Base-by-base conservation (phyloP, 495 filamentous ascomycete species). In the Aspergillus leporis region DNA sequence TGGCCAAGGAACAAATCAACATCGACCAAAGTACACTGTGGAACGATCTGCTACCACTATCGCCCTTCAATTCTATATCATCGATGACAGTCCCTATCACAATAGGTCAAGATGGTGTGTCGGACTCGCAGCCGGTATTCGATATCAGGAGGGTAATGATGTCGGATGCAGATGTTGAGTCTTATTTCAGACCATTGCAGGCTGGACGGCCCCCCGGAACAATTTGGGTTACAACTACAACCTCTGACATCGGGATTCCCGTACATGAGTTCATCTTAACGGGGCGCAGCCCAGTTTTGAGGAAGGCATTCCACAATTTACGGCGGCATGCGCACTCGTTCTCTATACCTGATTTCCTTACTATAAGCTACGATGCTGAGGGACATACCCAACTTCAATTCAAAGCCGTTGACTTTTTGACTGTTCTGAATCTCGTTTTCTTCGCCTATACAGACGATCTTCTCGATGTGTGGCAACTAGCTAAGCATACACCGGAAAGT, bases 391-490 rank as follows among this genome's bases (percentile, higher is more conserved):
- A 85, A 12, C 67, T 93, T 8, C 72, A 78, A 16, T 84, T 96
- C 21, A 75, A 82, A 41, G 86, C 81, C 10, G 59, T 92, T 22
- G 92, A 96, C 65, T 80, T 91, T 46, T 68, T 94, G 50, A 85
- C 90, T 3, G 61, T 96, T 21, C 74, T 95, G 63, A 93, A 96
- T 62, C 62, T 97, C 7, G 82, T 87, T 0, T 80, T 91, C 34
- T 98, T 90, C 66, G 66, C 90, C 8, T 97, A 98, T 70, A 85
- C 85, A 22, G 94, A 98, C 64, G 80, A 72, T 23, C 76, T 93
- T 25, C 76, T 96, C 38, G 92, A 94, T 58, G 85, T 91, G 16
- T 98, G 94, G 94, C 87, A 93, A 50, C 71, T 81, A 55, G 86
- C 85, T 13, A 84, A 83, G 46, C 81, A 82, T 48, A 81, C 78